phyloP scores from a whole-genome alignment of 345 rosid genomes.

The Aurinia saxatilis region DNA sequence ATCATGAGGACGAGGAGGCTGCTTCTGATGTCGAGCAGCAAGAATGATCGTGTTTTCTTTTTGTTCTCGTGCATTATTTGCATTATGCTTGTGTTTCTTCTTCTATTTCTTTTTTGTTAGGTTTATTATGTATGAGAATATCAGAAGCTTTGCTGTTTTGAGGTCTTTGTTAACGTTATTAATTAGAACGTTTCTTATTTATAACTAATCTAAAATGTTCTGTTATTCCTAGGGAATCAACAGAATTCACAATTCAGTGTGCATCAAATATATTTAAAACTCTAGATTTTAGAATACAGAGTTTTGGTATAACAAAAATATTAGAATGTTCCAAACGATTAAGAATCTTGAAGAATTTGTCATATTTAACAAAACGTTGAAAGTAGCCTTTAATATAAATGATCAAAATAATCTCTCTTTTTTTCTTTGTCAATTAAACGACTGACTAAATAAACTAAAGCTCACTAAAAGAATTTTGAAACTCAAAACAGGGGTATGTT shows the following conservation, averaged over 20 bases:
- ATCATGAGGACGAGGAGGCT: constrained; percentile 60
- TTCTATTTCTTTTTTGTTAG: not conserved
- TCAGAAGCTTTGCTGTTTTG: not conserved
- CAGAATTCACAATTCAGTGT: not conserved
- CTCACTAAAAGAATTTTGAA: too few relatives aligned
- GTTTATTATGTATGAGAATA: not conserved
- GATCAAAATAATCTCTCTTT: too few relatives aligned
- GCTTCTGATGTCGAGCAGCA: constrained; percentile 75
- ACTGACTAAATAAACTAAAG: too few relatives aligned
- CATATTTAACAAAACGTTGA: not conserved
- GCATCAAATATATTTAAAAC: not conserved
- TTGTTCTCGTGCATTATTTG: not conserved
- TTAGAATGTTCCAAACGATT: not conserved
- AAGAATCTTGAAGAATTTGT: not conserved
- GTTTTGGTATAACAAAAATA: not conserved
- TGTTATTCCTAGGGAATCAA: not conserved
- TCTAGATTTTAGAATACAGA: not conserved
- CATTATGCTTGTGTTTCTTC: not conserved
- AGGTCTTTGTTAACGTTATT: not conserved
- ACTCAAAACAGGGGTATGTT: too few relatives aligned
- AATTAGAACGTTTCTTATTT: not conserved
- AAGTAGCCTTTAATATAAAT: too few relatives aligned
- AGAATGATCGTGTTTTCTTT: constrained; percentile 1
- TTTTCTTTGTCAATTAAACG: too few relatives aligned
- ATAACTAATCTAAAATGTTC: not conserved